phyloP scores from a whole-genome alignment of 306 rosid genomes.

The Glycine soja region DNA sequence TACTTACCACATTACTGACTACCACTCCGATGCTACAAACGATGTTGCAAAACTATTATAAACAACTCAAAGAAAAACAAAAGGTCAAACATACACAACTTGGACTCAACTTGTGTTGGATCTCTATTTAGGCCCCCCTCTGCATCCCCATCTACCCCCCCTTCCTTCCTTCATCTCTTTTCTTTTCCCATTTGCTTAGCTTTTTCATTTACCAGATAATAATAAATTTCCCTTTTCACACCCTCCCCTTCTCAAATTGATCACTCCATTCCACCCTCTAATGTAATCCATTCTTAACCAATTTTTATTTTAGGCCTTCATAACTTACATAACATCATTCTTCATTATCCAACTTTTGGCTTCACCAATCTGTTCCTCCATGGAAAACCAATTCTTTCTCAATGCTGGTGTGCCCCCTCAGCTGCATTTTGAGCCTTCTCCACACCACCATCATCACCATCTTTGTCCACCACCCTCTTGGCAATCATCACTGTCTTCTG shows the following conservation, averaged over 20 bases:
- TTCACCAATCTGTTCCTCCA: slow-evolving; percentile 1
- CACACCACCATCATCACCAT: neutral
- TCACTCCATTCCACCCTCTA: slow-evolving; percentile 29
- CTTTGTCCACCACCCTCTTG: slow-evolving; percentile 62
- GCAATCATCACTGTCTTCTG: slow-evolving; percentile 56
- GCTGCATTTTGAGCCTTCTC: slow-evolving; percentile 54
- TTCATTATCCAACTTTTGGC: neutral
- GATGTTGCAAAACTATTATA: neutral
- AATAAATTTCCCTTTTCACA: slow-evolving; percentile 44
- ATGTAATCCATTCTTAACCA: slow-evolving; percentile 44
- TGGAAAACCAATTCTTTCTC: slow-evolving; percentile 67
- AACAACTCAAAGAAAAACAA: neutral
- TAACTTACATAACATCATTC: neutral
- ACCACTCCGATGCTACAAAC: neutral
- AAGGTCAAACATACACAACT: slow-evolving; percentile 56
- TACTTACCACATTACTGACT: slow-evolving; percentile 6
- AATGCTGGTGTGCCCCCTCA: slow-evolving; percentile 57
- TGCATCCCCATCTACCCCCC: slow-evolving; percentile 35
- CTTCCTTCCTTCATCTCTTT: slow-evolving; percentile 34
- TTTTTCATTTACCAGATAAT: slow-evolving; percentile 12
- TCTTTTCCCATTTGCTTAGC: neutral
- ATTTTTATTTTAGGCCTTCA: slow-evolving; percentile 1
- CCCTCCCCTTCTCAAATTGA: slow-evolving; percentile 41
- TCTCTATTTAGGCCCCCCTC: slow-evolving; percentile 36
- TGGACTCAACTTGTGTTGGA: slow-evolving; percentile 39